These are phyloP conservation scores for Carex cristatella DNA, from an alignment of 176 grass and related monocot genomes.

Conservation along the genomic window DNA sequence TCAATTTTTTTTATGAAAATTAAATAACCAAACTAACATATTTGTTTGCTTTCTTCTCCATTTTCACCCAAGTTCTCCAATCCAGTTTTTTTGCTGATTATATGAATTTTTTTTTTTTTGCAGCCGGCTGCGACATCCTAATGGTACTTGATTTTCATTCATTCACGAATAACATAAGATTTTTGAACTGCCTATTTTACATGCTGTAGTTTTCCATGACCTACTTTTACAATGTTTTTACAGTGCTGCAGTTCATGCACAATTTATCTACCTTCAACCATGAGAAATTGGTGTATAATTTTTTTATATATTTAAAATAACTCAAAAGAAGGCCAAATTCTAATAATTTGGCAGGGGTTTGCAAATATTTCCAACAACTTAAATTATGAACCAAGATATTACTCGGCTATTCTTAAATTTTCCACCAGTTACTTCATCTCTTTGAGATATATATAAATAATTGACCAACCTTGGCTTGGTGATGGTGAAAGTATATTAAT, in stretches of 20 bases:
- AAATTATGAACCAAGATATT: not conserved
- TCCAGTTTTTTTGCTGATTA: slow-evolving; percentile 24
- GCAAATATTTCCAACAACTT: not conserved
- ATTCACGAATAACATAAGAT: slow-evolving; percentile 11
- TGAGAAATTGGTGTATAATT: not conserved
- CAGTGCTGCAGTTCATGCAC: not conserved
- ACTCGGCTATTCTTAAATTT: not conserved
- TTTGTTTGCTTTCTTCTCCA: not conserved
- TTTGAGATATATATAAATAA: not conserved
- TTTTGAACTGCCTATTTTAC: slow-evolving; percentile 19
- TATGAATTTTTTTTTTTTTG: slow-evolving; percentile 41
- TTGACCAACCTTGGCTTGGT: not conserved
- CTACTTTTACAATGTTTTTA: not conserved
- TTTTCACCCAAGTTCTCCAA: not conserved
- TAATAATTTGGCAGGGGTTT: not conserved
- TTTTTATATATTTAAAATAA: not conserved
- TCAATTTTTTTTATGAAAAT: not conserved
- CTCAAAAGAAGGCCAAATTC: not conserved
- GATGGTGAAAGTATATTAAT: not conserved
- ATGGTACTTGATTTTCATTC: slow-evolving; percentile 58
- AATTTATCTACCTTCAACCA: not conserved
- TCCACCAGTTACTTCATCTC: not conserved
- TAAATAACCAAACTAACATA: not conserved
- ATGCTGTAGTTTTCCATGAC: not conserved
- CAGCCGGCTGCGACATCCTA: slow-evolving; percentile 96